Evolutionary conservation across 2,329 filamentous ascomycete genomes (phyloP).

Genomic region (Hyphodiscus sp.): DNA sequence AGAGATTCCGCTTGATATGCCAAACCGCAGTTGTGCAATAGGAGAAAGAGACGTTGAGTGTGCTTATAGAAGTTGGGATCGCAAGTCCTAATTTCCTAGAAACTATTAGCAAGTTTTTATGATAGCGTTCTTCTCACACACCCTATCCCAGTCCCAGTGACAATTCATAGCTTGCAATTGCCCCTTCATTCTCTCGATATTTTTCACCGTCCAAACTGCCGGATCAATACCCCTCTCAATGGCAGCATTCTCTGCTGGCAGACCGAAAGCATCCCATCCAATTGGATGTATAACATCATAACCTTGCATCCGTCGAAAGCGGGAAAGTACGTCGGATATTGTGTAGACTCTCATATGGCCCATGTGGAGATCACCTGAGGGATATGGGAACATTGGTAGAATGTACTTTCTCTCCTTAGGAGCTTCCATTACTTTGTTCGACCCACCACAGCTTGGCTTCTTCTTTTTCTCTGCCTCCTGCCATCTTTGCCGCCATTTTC

Average conservation of each 20-base stretch:
- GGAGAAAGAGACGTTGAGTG: constrained; percentile 78
- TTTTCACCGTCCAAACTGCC: constrained; percentile 69
- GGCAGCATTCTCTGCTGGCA: constrained; percentile 87
- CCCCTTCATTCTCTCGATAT: constrained; percentile 79
- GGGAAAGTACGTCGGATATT: constrained; percentile 77
- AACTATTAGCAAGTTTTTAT: constrained; percentile 10
- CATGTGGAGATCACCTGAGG: constrained; percentile 78
- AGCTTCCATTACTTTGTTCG: neutral
- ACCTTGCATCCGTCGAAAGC: constrained; percentile 70
- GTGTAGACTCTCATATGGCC: constrained; percentile 86
- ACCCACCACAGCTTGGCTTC: too few species aligned
- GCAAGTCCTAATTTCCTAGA: constrained; percentile 75
- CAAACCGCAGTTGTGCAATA: constrained; percentile 65
- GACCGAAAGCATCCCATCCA: constrained; percentile 89
- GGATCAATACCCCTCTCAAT: constrained; percentile 76
- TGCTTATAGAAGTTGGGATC: constrained; percentile 83
- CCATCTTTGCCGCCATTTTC: neutral
- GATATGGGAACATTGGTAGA: constrained; percentile 90
- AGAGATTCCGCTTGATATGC: constrained; percentile 78
- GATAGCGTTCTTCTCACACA: constrained; percentile 40
- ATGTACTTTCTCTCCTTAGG: constrained; percentile 51
- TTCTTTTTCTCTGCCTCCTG: neutral
- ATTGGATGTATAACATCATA: constrained; percentile 77
- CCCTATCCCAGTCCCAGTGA: constrained; percentile 75
- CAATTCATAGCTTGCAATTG: constrained; percentile 76